phyloP scores from a whole-genome alignment of 2,329 filamentous ascomycete species.

The Diplodia seriata region DNA sequence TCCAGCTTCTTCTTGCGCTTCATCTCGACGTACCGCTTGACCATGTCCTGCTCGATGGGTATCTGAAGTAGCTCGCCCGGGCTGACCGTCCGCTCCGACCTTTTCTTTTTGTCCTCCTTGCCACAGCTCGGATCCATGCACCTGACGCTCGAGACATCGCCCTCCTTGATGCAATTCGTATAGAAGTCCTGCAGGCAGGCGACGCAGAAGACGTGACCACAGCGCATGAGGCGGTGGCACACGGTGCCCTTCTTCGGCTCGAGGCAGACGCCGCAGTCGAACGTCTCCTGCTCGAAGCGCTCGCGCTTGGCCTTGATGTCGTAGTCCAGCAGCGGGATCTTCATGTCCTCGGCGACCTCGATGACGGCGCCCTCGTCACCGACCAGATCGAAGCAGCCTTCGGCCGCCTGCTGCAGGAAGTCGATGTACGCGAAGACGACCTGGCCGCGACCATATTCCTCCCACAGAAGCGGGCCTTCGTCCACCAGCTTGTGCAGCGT shows the following conservation, averaged over 20 bases:
- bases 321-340: constrained; percentile 77
- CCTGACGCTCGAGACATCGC: constrained; percentile 78
- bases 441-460: constrained; percentile 64
- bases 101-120: constrained; percentile 59
- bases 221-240: constrained; percentile 83
- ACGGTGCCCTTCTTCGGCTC: constrained; percentile 87
- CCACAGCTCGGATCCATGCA: constrained; percentile 83
- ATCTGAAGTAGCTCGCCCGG: constrained; percentile 76
- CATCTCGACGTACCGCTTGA: constrained; percentile 85
- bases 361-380: constrained; percentile 50
- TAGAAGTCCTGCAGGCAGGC: constrained; percentile 91
- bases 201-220: constrained; percentile 89
- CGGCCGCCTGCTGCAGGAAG: constrained; percentile 64
- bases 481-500: constrained; percentile 54
- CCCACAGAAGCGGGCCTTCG: constrained; percentile 62
- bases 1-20: constrained; percentile 94
- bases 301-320: constrained; percentile 76
- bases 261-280: constrained; percentile 85
- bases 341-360: constrained; percentile 58
- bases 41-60: constrained; percentile 65
- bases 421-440: constrained; percentile 67
- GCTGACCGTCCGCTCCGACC: constrained; percentile 72
- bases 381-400: constrained; percentile 61
- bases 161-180: constrained; percentile 83
- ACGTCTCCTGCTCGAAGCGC: constrained; percentile 82